These are phyloP conservation scores for Phytomonas serpens DNA, from an alignment of 208 protist genomes.

Conservation along the genomic window DNA sequence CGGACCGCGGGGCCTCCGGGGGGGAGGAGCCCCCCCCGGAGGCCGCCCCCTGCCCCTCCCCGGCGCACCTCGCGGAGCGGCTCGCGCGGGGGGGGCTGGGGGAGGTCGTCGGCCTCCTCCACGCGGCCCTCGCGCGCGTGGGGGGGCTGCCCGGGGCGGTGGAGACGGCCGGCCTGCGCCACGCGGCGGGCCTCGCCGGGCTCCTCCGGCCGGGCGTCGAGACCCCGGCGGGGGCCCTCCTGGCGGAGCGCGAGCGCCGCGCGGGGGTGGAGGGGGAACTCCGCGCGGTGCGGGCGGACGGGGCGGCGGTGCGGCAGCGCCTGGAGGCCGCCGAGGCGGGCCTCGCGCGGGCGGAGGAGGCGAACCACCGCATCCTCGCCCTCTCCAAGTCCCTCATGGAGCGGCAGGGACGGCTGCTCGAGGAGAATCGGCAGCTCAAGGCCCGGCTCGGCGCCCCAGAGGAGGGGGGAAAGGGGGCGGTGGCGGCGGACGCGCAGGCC, in stretches of 20 bases:
- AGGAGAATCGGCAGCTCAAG: conserved; percentile 20
- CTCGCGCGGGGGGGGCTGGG: conserved; percentile 5
- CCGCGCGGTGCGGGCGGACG: conserved; percentile 14
- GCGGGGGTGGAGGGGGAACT: conserved; percentile 15
- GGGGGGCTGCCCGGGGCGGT: conserved; percentile 4
- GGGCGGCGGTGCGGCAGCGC: conserved; percentile 16
- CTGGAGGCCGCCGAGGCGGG: conserved; percentile 16
- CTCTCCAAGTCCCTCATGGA: conserved; percentile 31
- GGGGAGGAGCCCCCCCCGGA: neutral
- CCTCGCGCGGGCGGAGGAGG: conserved; percentile 14
- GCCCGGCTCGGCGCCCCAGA: conserved; percentile 11
- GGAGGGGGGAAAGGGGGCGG: neutral
- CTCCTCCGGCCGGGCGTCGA: conserved; percentile 1
- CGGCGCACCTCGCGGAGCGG: neutral
- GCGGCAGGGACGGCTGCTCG: conserved; percentile 20
- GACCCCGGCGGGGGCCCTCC: conserved; percentile 12
- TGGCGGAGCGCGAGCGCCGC: neutral
- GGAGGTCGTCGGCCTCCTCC: conserved; percentile 18
- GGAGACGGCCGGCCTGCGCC: conserved; percentile 6
- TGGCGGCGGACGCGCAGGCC: neutral
- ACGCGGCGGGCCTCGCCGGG: neutral
- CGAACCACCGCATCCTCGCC: conserved; percentile 28
- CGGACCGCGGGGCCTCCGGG: conserved; percentile 2
- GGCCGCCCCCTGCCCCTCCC: neutral
- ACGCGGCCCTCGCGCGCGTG: conserved; percentile 12